Percentiles rank a stretch among this genome's conserved stretches.
These are phyloP conservation scores for Neurospora tetraspora DNA, from an alignment of 495 filamentous ascomycete species.

Conservation along the genomic window DNA sequence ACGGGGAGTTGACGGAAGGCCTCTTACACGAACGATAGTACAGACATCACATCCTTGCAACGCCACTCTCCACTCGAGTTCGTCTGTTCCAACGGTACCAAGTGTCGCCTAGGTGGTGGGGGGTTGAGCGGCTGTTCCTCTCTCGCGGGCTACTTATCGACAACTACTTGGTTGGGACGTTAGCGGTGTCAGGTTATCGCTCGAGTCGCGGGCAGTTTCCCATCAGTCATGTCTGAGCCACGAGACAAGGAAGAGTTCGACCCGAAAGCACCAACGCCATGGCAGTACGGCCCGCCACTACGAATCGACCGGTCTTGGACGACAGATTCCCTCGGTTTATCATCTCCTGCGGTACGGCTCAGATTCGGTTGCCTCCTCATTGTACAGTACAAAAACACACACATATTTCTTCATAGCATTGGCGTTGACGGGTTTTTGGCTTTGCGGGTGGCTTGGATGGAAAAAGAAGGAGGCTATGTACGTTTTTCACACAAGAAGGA, in stretches of 20 bases:
- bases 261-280: not conserved
- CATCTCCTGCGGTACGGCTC: not conserved
- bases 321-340: no score
- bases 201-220: no score
- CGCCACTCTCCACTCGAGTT: not conserved
- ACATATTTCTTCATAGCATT: constrained; percentile 15
- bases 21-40: not conserved
- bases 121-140: not conserved
- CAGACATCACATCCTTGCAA: not conserved
- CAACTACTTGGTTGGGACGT: no score
- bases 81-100: not conserved
- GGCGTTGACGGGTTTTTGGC: constrained; percentile 13
- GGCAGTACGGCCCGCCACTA: not conserved
- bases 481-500: not conserved
- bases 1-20: not conserved
- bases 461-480: not conserved
- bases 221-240: not conserved
- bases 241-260: not conserved
- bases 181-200: no score
- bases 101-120: not conserved
- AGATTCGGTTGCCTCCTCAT: not conserved
- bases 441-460: constrained; percentile 2
- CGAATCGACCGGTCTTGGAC: no score
- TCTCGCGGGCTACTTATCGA: no score
- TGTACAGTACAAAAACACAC: constrained; percentile 11